phyloP scores from a whole-genome alignment of 2,329 filamentous ascomycete species.

The Colletotrichum australisinense region DNA sequence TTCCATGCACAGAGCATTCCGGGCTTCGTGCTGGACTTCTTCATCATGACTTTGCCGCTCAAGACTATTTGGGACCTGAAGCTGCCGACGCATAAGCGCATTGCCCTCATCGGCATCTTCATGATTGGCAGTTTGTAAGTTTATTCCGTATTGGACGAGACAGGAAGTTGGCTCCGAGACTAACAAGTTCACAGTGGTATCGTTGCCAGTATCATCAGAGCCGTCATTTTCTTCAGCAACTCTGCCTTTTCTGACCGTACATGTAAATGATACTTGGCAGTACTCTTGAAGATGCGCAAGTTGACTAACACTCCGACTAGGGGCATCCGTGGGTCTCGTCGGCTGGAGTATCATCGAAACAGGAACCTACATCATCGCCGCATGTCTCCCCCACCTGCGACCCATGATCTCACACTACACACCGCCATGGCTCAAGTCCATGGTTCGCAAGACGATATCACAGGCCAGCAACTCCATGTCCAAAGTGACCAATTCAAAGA shows the following conservation, averaged over 20 bases:
- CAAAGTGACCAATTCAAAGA: constrained; percentile 5
- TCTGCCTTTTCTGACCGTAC: constrained; percentile 30
- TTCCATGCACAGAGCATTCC: constrained; percentile 40
- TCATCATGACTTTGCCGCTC: constrained; percentile 42
- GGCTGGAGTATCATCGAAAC: constrained; percentile 34
- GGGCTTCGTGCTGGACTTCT: constrained; percentile 40
- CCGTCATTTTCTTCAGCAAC: constrained; percentile 25
- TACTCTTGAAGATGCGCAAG: background rate
- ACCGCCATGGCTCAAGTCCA: constrained; percentile 30
- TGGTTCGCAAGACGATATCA: constrained; percentile 26
- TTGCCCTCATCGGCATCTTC: constrained; percentile 42
- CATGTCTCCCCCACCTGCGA: constrained; percentile 39
- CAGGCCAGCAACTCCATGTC: constrained; percentile 27
- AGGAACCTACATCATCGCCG: constrained; percentile 39
- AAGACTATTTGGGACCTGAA: constrained; percentile 42
- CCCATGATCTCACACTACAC: constrained; percentile 37
- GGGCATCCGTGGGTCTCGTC: constrained; percentile 31
- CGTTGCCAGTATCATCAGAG: constrained; percentile 29
- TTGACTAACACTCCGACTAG: background rate
- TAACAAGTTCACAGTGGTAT: constrained; percentile 8
- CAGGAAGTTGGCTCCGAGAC: background rate
- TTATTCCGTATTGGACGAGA: background rate
- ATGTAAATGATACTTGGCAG: background rate
- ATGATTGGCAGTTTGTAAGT: constrained; percentile 42
- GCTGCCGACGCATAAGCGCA: constrained; percentile 39